These are phyloP conservation scores for Acephala macrosclerotiorum DNA, from an alignment of 2,329 filamentous ascomycete genomes.

Conservation along the genomic window DNA sequence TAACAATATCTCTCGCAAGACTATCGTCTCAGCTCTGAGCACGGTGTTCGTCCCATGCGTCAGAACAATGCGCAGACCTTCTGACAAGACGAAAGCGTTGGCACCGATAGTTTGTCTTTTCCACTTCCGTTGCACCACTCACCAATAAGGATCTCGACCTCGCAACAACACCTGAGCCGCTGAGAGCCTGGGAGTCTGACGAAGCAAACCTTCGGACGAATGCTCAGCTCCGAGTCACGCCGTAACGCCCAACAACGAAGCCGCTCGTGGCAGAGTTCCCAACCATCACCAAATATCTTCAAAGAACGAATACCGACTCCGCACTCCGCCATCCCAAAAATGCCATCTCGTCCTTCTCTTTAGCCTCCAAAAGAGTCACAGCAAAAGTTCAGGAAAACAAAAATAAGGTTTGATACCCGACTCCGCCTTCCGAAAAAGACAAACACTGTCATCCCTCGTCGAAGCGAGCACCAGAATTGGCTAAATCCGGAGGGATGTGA, in stretches of 20 bases:
- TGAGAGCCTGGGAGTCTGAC: no score
- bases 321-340: neutral
- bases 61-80: no score
- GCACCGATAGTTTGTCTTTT: neutral
- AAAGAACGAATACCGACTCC: neutral
- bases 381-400: neutral
- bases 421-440: neutral
- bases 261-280: neutral
- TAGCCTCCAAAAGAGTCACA: neutral
- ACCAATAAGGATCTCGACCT: neutral
- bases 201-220: neutral
- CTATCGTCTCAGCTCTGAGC: neutral
- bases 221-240: neutral
- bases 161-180: neutral
- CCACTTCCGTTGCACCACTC: neutral
- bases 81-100: neutral
- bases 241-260: neutral
- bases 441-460: neutral
- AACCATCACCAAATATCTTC: neutral
- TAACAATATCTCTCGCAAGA: neutral
- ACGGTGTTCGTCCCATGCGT: no score
- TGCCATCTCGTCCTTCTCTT: neutral
- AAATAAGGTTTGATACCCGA: constrained; percentile 8
- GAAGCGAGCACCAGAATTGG: neutral
- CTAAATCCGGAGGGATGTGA: constrained; percentile 5